Percentiles rank a stretch among this genome's conserved stretches.
These are phyloP conservation scores for Lotmaria passim DNA, from an alignment of 208 protist species.

Conservation along the genomic window DNA sequence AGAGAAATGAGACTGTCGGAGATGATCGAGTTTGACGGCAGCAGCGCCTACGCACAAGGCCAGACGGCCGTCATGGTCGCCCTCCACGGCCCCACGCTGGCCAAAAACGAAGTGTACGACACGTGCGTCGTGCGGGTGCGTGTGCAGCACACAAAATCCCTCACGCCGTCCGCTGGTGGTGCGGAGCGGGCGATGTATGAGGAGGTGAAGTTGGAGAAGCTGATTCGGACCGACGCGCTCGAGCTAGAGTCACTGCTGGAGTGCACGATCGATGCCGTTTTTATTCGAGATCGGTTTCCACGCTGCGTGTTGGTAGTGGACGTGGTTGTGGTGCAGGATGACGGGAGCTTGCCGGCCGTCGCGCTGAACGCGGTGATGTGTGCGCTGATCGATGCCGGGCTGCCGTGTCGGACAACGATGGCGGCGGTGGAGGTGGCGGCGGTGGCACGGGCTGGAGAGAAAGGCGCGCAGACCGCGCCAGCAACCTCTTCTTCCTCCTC, in stretches of 20 bases:
- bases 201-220: conserved; percentile 41
- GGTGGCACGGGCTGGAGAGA: conserved; percentile 13
- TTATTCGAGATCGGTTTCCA: conserved; percentile 65
- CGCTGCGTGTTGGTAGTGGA: conserved; percentile 68
- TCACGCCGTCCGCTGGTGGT: conserved; percentile 55
- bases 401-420: conserved; percentile 84
- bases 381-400: conserved; percentile 82
- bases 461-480: not conserved
- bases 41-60: conserved; percentile 80
- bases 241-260: conserved; percentile 57
- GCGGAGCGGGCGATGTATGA: conserved; percentile 47
- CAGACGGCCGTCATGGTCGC: conserved; percentile 61
- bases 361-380: conserved; percentile 85
- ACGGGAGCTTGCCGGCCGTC: conserved; percentile 70
- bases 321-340: conserved; percentile 71
- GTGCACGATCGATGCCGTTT: conserved; percentile 45
- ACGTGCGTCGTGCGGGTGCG: conserved; percentile 40
- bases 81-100: conserved; percentile 74
- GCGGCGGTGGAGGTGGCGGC: conserved; percentile 67
- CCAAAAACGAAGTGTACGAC: conserved; percentile 48
- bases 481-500: not conserved
- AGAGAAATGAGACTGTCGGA: conserved; percentile 68
- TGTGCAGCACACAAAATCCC: conserved; percentile 30
- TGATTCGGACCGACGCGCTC: conserved; percentile 44
- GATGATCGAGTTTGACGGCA: conserved; percentile 76